phyloP scores from a whole-genome alignment of 163 green algal species.

The Coccomyxa subellipsoidea region DNA sequence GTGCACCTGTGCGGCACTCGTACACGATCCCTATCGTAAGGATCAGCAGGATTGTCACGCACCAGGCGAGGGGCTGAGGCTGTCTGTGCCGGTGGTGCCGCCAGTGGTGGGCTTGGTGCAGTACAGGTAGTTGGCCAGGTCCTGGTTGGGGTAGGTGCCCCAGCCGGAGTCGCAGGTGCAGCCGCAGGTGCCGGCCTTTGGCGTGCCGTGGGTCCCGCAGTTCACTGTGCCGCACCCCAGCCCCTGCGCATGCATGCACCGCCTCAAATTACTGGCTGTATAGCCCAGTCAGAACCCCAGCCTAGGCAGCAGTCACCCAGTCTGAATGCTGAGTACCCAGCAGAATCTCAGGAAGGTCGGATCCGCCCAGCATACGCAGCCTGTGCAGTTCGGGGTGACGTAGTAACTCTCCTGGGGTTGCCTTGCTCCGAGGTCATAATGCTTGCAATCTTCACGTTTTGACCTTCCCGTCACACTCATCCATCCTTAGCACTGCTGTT shows the following conservation, averaged over 20 bases:
- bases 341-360: too few relatives aligned
- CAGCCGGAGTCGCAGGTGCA: slow-evolving; percentile 4
- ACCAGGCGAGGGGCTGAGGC: not conserved
- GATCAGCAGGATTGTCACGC: not conserved
- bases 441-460: too few relatives aligned
- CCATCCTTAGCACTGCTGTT: too few relatives aligned
- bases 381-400: too few relatives aligned
- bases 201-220: not conserved
- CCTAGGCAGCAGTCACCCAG: too few relatives aligned
- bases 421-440: too few relatives aligned
- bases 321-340: too few relatives aligned
- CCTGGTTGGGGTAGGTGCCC: slow-evolving; percentile 1
- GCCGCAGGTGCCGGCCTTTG: not conserved
- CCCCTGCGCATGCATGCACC: not conserved
- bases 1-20: not conserved
- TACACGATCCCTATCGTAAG: not conserved
- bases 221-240: not conserved
- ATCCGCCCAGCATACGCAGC: too few relatives aligned
- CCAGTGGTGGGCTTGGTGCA: not conserved
- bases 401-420: too few relatives aligned
- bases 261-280: too few relatives aligned
- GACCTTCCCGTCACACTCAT: too few relatives aligned
- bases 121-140: not conserved
- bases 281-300: not conserved
- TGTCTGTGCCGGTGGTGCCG: not conserved